Evolutionary conservation across 2,329 filamentous ascomycete genomes (phyloP), one percentile per base, ranked within the genome.

Genomic region (Fusarium temperatum): DNA sequence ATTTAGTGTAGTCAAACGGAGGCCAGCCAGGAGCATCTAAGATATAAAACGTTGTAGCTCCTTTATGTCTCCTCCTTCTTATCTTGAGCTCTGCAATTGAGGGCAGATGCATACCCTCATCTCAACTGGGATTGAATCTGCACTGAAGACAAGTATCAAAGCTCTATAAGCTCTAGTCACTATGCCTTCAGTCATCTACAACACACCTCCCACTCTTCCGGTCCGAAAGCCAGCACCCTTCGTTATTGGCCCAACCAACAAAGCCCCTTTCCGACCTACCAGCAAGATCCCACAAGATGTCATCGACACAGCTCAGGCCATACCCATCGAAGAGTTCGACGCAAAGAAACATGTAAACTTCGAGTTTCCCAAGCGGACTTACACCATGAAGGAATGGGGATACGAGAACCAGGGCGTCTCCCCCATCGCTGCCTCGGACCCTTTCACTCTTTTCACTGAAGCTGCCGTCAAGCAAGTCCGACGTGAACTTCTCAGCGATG

Each of bases 381-480:
- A 89, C 74, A 88, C 84, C 24, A 92, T 92, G 90, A 85, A 87
- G 75, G 90, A 92, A 38, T 83, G 92, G 58, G 89, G 88, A 5
- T 87, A 88, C 45, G 84, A 88, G 41, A 84, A 85, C 63, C 84
- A 83, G 56, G 91, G 90, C 9, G 85, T 93, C 32, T 93, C 91
- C 4, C 86, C 86, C 3, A 84, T 90, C 55, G 91, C 90, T 18
- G 90, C 91, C 58, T 91, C 90, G 0, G 88, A 92, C 66, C 90
- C 90, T 1, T 93, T 93, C 79, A 84, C 85, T 8, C 84, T 93
- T 30, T 93, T 93, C 80, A 88, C 88, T 17, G 77, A 85, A 38
- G 89, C 91, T 53, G 90, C 90, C 5, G 85, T 93, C 57, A 81
- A 87, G 76, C 85, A 87, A 58, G 92, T 93, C 86, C 85, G 91